These are phyloP conservation scores for Dioscorea alata DNA, from an alignment of 106 monocot genomes.

Conservation along the genomic window DNA sequence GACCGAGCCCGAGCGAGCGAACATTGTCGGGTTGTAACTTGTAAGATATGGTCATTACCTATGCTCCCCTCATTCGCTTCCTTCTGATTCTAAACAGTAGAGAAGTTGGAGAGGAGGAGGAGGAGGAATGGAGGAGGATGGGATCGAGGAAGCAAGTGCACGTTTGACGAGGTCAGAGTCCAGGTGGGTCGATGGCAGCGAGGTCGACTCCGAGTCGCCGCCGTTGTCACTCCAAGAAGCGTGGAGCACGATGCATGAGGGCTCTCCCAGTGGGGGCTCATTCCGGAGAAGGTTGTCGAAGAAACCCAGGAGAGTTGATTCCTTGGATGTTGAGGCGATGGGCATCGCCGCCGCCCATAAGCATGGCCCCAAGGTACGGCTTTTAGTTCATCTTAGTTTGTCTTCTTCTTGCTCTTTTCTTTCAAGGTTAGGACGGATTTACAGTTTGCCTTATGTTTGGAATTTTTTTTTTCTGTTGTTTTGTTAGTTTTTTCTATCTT, in stretches of 20 bases:
- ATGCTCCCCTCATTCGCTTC: too few relatives aligned
- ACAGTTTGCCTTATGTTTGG: not conserved
- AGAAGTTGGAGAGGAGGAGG: too few relatives aligned
- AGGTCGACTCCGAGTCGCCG: conserved; percentile 70
- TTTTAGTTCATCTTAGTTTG: not conserved
- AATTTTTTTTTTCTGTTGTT: not conserved
- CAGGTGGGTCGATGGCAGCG: conserved; percentile 89
- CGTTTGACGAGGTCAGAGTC: conserved; percentile 16
- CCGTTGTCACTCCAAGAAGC: conserved; percentile 16
- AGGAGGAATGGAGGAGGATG: conserved; percentile 19
- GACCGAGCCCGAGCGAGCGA: too few relatives aligned
- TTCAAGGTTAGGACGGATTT: too few relatives aligned
- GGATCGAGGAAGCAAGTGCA: conserved; percentile 12
- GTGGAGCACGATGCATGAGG: not conserved
- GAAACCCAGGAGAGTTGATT: conserved; percentile 61
- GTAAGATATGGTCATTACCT: too few relatives aligned
- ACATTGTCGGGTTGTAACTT: too few relatives aligned
- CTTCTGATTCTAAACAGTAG: too few relatives aligned
- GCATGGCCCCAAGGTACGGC: conserved; percentile 36
- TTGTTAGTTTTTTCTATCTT: not conserved
- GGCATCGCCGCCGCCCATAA: conserved; percentile 36
- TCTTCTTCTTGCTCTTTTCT: not conserved
- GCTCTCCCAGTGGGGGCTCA: not conserved
- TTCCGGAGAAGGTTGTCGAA: conserved; percentile 42
- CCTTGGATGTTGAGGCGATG: conserved; percentile 88